Conservation (phyloP, 2,329 filamentous ascomycete genomes). For the Hymenoscyphus repandus region DNA sequence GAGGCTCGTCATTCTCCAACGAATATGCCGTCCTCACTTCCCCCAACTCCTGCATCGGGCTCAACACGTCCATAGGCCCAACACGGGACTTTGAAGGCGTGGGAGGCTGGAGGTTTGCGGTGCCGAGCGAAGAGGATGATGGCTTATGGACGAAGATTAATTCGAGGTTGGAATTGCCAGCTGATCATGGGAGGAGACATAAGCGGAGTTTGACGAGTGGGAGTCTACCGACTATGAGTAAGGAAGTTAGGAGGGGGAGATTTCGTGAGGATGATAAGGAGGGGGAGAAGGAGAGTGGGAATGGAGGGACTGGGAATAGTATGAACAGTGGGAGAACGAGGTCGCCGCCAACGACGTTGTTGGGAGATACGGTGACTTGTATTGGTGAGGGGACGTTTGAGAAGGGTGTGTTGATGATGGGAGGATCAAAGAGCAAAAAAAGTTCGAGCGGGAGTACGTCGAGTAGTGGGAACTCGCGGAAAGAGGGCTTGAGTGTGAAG, state of each 20-base stretch:
- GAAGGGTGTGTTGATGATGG: constrained; percentile 5
- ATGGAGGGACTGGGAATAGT: constrained; percentile 26
- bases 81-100: constrained; percentile 55
- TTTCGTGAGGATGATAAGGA: no score
- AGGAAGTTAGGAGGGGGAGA: constrained; percentile 3
- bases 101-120: constrained; percentile 49
- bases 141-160: constrained; percentile 47
- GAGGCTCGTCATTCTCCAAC: neutral
- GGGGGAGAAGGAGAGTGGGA: constrained; percentile 16
- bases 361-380: neutral
- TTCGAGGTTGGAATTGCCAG: constrained; percentile 44
- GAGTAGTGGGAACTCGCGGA: constrained; percentile 24
- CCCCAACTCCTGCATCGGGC: constrained; percentile 31
- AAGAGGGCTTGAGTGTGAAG: constrained; percentile 26
- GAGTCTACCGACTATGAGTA: constrained; percentile 11
- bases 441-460: neutral
- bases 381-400: neutral
- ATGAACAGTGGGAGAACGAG: constrained; percentile 44
- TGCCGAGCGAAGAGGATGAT: constrained; percentile 33
- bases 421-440: neutral
- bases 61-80: constrained; percentile 44
- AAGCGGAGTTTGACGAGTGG: constrained; percentile 36
- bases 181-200: constrained; percentile 38
- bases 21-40: constrained; percentile 10
- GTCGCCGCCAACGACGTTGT: constrained; percentile 37